A percentile compares a stretch with the other conserved stretches of the same genome.
These are phyloP conservation scores for Alternaria angustiovoidea DNA, from an alignment of 2,329 filamentous ascomycete genomes.

Conservation along the genomic window DNA sequence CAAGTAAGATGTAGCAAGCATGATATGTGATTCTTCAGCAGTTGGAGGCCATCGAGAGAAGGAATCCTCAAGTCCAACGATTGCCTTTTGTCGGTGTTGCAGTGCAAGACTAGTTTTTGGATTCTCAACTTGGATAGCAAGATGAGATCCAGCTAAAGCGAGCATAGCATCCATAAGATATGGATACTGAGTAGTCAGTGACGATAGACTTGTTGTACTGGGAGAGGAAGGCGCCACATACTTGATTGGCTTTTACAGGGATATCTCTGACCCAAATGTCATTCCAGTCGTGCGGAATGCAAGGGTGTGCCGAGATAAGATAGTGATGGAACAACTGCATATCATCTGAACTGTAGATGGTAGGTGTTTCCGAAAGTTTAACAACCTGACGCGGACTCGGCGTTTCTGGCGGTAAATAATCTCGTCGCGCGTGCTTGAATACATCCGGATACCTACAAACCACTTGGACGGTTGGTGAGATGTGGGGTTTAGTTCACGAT, in stretches of 20 bases:
- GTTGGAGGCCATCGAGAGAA: slow-evolving; percentile 32
- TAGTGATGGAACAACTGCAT: slow-evolving; percentile 65
- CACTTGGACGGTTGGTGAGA: slow-evolving; percentile 7
- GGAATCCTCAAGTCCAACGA: slow-evolving; percentile 29
- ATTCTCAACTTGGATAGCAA: slow-evolving; percentile 24
- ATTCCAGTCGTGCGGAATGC: slow-evolving; percentile 23
- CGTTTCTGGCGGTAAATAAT: slow-evolving; percentile 20
- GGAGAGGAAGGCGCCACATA: slow-evolving; percentile 2
- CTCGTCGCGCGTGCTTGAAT: slow-evolving; percentile 25
- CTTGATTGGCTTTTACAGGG: slow-evolving; percentile 24
- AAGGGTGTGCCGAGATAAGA: slow-evolving; percentile 53
- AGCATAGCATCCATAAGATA: slow-evolving; percentile 38
- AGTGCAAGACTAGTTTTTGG: slow-evolving; percentile 16
- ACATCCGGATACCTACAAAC: slow-evolving; percentile 45
- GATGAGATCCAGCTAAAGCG: slow-evolving; percentile 36
- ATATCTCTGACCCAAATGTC: slow-evolving; percentile 28
- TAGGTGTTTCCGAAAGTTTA: slow-evolving; percentile 25
- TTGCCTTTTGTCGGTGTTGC: slow-evolving; percentile 32
- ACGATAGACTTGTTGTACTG: not conserved
- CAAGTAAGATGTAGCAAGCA: slow-evolving; percentile 34
- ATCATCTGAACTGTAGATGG: slow-evolving; percentile 54
- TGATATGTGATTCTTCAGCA: slow-evolving; percentile 34
- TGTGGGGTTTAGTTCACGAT: not conserved
- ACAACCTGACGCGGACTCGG: slow-evolving; percentile 21
- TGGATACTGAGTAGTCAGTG: slow-evolving; percentile 24